These are phyloP conservation scores for Favolaschia claudopus DNA, from an alignment of 768 basidiomycete species.

Conservation along the genomic window DNA sequence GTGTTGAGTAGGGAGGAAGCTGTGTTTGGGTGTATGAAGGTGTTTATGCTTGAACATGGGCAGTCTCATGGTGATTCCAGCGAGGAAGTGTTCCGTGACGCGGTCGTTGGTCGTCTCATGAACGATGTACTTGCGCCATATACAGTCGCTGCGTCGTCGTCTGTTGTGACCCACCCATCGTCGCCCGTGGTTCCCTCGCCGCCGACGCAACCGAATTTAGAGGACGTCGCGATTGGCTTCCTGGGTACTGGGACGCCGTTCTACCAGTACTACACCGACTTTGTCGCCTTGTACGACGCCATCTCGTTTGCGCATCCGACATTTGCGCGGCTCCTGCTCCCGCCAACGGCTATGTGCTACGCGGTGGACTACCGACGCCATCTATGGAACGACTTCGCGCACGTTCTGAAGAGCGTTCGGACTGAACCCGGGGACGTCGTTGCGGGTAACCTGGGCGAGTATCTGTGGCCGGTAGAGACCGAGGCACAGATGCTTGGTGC, in stretches of 20 bases:
- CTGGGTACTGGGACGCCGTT: constrained; percentile 80
- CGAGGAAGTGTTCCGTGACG: constrained; percentile 86
- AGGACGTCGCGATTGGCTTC: constrained; percentile 61
- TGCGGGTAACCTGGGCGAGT: constrained; percentile 61
- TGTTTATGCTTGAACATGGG: constrained; percentile 95
- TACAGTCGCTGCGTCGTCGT: constrained; percentile 38
- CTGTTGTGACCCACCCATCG: constrained; percentile 31
- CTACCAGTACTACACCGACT: constrained; percentile 93
- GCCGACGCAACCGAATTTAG: constrained; percentile 46
- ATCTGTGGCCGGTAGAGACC: constrained; percentile 75
- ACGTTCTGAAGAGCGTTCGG: constrained; percentile 68
- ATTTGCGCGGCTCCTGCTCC: constrained; percentile 79
- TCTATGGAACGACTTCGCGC: constrained; percentile 82
- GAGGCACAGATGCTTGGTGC: constrained; percentile 67
- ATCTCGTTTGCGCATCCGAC: constrained; percentile 85
- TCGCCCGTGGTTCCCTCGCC: constrained; percentile 21
- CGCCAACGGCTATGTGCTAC: constrained; percentile 80
- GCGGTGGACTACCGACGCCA: constrained; percentile 83
- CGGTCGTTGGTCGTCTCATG: constrained; percentile 66
- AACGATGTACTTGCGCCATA: constrained; percentile 64
- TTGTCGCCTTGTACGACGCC: constrained; percentile 88
- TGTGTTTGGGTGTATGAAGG: constrained; percentile 86
- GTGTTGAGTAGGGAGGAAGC: constrained; percentile 61
- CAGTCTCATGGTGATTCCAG: constrained; percentile 57
- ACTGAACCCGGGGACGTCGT: constrained; percentile 60